Base-by-base conservation (phyloP, 2,329 filamentous ascomycete species). In the Nothomitra cinnamomea region DNA sequence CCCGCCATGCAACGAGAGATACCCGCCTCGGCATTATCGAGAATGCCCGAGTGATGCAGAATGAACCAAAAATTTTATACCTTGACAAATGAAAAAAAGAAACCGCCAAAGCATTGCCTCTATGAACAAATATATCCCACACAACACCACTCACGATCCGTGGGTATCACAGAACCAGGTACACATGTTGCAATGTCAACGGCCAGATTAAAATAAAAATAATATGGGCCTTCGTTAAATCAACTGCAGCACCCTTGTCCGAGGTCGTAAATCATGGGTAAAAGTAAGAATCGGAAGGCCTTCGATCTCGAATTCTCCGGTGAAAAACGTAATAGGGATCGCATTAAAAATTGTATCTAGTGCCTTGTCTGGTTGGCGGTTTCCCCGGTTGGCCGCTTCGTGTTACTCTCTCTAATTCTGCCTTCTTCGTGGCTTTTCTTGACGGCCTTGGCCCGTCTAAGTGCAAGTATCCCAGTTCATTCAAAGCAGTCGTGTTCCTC, bases 401-500 rank as follows among this genome's bases (percentile, higher is more conserved):
- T 25, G 25, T 59, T 58, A 60, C 64, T 59, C 58, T 63, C 60
- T 64, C 60, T 53, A 61, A 60, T 53, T 62, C 65, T 19, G 62
- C 61, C 56, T 64, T 66, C 59, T 66, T 63, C 24, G 57, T 58
- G 51, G 67, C 66, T 55, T 60, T 60, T 56, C 66, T 69, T 54
- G 69, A 67, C 55, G 62, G 64, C 24, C 73, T 72, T 28, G 73
- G 72, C 54, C 76, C 72, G 56, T 83, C 78, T 17, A 72, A 71
- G 62, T 83, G 80, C 40, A 75, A 69, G 64, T 82, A 75, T 1
- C 79, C 79, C 47, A 75, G 63, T 51, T 80, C 72, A 2, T 72
- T 67, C 6, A 80, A 59, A 36, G 80, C 80, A 53, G 75, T 78
- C 15, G 69, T 73, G 61, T 86, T 87, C 55, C 70, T 73, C 83